Evolutionary conservation across 106 monocot genomes (phyloP), one percentile per base, ranked within the genome.

Genomic region (Dioscorea dumetorum): DNA sequence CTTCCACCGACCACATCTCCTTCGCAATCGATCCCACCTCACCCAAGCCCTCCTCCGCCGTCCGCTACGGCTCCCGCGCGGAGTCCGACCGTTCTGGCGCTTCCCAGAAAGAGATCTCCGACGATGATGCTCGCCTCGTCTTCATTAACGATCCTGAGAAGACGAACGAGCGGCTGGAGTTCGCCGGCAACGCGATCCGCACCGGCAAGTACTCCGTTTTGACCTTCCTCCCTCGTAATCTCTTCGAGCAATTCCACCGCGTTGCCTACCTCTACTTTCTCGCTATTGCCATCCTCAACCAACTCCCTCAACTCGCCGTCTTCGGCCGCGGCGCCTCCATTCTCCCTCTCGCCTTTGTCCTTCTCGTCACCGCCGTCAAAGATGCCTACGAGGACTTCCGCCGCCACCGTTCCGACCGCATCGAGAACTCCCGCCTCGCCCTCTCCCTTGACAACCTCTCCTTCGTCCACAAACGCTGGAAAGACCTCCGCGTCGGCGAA

Each of bases 191-290:
- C 72, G 78, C 90, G 20, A 87, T 99, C 70, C 82, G 86, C 22
- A 99, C 97, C 35, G 67, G 73, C 56, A 97, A 97, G 80, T 97
- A 97, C 80, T 82, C 88, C n/a, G 18, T 89, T 24, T 72, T 97
- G 71, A 82, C 89, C 60, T 97, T 97, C 84, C 73, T 97, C 69
- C 91, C 91, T 24, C 82, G 86, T 21, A 97, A 97, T 74, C 84
- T 97, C 50, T 97, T 80, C 81, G 97, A 97, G 80, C 97, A 97
- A 72, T 97, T 97, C 77, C 97, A 87, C 76, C 88, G 97, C 68
- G 72, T 84, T 15, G 97, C 97, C 33, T 97, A 97, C 79, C 49
- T 97, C 74, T 97, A 97, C 78, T 97, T 97, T 80, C 89, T 97
- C 60, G 50, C 77, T 62, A 88, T 97, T 57, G 97, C 88, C 58